A percentile compares a stretch with the other conserved stretches of the same genome.
Conservation (phyloP, 495 filamentous ascomycete genomes). For the Podospora tetraspora region DNA sequence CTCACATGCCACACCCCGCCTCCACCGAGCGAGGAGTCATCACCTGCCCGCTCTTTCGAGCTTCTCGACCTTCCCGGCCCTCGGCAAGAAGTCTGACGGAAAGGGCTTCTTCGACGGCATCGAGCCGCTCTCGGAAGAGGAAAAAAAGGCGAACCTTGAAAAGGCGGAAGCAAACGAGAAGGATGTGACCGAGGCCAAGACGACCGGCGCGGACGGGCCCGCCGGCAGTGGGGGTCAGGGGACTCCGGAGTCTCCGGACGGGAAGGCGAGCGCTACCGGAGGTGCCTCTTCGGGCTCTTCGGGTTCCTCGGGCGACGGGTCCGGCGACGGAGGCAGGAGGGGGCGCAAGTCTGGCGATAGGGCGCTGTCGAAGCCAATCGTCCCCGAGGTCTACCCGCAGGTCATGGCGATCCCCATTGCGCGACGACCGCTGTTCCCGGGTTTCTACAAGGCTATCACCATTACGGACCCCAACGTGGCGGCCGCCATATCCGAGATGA, state of each 20-base stretch:
- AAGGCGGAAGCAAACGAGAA: constrained; percentile 39
- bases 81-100: constrained; percentile 41
- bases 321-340: constrained; percentile 44
- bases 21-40: constrained; percentile 15
- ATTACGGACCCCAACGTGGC: constrained; percentile 87
- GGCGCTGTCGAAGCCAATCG: constrained; percentile 74
- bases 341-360: constrained; percentile 65
- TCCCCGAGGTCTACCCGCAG: constrained; percentile 95
- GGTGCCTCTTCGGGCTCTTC: constrained; percentile 39
- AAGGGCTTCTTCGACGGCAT: constrained; percentile 40
- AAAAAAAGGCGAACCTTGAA: constrained; percentile 44
- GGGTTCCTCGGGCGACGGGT: constrained; percentile 42
- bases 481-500: constrained; percentile 87
- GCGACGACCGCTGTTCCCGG: constrained; percentile 90
- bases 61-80: constrained; percentile 37
- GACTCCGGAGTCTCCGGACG: constrained; percentile 38
- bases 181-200: constrained; percentile 32
- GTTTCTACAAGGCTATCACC: constrained; percentile 98
- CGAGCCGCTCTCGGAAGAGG: constrained; percentile 41
- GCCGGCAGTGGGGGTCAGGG: constrained; percentile 24
- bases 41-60: constrained; percentile 19
- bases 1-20: constrained; percentile 12
- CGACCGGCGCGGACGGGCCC: constrained; percentile 35
- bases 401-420: constrained; percentile 99
- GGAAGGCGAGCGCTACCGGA: constrained; percentile 37